Evolutionary conservation across 805 yeast species (phyloP), one percentile per base, ranked within the genome.

Genomic region (Kodamaea kaohsiungensis): DNA sequence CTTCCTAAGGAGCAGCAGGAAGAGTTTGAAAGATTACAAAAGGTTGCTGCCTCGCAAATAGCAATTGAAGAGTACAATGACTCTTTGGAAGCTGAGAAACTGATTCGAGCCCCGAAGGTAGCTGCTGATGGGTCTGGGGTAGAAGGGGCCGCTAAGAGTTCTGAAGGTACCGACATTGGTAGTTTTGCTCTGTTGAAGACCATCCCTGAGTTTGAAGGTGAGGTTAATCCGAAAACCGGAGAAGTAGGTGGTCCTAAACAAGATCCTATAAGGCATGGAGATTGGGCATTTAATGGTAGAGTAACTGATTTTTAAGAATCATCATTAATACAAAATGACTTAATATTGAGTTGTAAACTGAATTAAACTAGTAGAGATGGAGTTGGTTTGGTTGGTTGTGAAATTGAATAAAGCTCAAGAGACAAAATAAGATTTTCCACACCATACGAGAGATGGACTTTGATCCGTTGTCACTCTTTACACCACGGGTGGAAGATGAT

Each of bases 191-290:
- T 78, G 59, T 79, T 88, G 67, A 84, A 87, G 68, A 86, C 91
- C 2, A 86, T 91, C 52, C 96, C 97, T 1, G 99, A 95, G 65
- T 95, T 95, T 66, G 97, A 92, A 70, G 99, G 99, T 1, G 92
- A 91, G 57, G 84, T 80, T 15, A 95, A 95, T 66, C 99, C 99
- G 0, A 81, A 77, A 54, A 95, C 99, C 0, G 99, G 99, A 2
- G 99, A 95, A 71, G 78, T 87, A 18, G 97, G 97, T 48, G 99
- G 99, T 0, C 99, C 99, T 22, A 95, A 95, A 65, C 98, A 95
- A 69, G 98, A 95, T 65, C 99, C 99, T 0, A 78, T 91, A 59
- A 84, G 85, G 63, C 93, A 90, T 63, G 91, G 91, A 15, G 98
- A 92, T 63, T 95, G 96, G 83, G 87, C 97, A 7, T 95, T 87